Evolutionary conservation across 78 protist genomes (phyloP), one percentile per base, ranked within the genome.

Genomic region (Protostelium mycophagum): DNA sequence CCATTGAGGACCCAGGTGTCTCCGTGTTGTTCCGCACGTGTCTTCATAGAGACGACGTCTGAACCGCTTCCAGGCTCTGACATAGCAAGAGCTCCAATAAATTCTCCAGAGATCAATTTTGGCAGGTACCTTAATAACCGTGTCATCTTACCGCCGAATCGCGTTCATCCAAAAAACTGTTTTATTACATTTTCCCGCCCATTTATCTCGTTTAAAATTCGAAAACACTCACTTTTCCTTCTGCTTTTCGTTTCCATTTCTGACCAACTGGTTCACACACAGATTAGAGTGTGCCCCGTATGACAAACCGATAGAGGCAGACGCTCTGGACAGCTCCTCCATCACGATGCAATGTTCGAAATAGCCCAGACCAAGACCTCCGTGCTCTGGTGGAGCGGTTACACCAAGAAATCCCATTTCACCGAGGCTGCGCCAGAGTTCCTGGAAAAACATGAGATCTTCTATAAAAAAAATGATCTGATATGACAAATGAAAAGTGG

Each of bases 81-180:
- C 99, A 98, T 98, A 83, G 98, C 98, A 38, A 98, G 89, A 25
- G 98, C 98, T 28, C 99, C 99, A 28, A 98, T 86, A 86, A 39
- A 90, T 83, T 97, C 99, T 35, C 99, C 99, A n/a, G 93, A 51
- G 86, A 97, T 92, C 36, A 97, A 90, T 91, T 83, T 87, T 35
- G 91, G 91, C 9, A 91, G 89, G 85, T 88, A 95, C 16, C 73
- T 51, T 10, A 5, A n/a, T n/a, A n/a, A n/a, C n/a, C n/a, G n/a
- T n/a, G n/a, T n/a, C n/a, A n/a, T n/a, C n/a, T n/a, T n/a, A n/a
- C n/a, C n/a, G n/a, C n/a, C n/a, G n/a, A n/a, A 1, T 86, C 28
- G 39, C 39, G 1, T 16, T 86, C 10, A 9, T 38, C 1, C 16
- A 37, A 10, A 31, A 34, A 51, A 37, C 83, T 83, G 28, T 1